Evolutionary conservation across 805 yeast species (phyloP).

Genomic region (Candida dajiaensis): DNA sequence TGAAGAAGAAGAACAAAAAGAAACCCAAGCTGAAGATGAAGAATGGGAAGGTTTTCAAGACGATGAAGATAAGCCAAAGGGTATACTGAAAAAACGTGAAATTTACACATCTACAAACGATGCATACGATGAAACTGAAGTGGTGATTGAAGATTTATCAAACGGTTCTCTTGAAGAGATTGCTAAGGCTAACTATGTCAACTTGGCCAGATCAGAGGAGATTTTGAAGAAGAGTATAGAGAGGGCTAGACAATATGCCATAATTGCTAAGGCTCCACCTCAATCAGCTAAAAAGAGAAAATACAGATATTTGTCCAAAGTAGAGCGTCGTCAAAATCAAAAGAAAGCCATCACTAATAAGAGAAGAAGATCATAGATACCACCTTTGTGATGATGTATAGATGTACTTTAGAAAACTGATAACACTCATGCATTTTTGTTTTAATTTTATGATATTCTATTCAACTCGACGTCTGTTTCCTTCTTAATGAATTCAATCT

Average conservation of each 20-base stretch:
- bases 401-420: too few species aligned
- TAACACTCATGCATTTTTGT: neutral
- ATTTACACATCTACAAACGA: conserved; percentile 14
- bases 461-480: conserved; percentile 25
- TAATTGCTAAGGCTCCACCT: conserved; percentile 29
- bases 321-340: conserved; percentile 62
- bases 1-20: conserved; percentile 21
- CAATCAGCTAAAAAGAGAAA: conserved; percentile 55
- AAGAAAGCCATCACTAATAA: conserved; percentile 37
- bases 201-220: conserved; percentile 59
- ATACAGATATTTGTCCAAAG: conserved; percentile 80
- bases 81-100: conserved; percentile 21
- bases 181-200: conserved; percentile 66
- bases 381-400: too few species aligned
- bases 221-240: conserved; percentile 69
- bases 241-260: conserved; percentile 81
- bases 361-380: conserved; percentile 29
- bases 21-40: conserved; percentile 17
- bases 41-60: conserved; percentile 36
- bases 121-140: conserved; percentile 34
- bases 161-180: conserved; percentile 48
- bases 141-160: conserved; percentile 43
- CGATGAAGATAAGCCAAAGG: conserved; percentile 20
- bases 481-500: conserved; percentile 46
- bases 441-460: conserved; percentile 3